Evolutionary conservation across 176 grass and related monocot genomes (phyloP).

Genomic region (Eragrostis curvula): DNA sequence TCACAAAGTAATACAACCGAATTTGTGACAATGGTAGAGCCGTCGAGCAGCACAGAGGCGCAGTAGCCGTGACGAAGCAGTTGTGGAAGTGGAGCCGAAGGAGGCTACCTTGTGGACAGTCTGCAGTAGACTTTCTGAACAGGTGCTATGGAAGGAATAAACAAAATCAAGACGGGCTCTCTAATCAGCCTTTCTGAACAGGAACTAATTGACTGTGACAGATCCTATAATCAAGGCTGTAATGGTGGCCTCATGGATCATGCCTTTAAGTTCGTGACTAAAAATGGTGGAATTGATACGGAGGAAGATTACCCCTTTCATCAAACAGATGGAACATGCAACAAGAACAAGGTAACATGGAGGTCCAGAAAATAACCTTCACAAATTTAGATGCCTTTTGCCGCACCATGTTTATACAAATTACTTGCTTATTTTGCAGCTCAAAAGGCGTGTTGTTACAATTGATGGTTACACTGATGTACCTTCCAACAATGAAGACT

Average conservation of each 20-base stretch:
- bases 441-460: constrained; percentile 78
- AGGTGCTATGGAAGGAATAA: constrained; percentile 98
- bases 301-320: constrained; percentile 88
- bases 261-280: constrained; percentile 77
- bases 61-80: too few relatives aligned
- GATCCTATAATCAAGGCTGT: constrained; percentile 80
- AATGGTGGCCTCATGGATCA: constrained; percentile 92
- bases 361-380: constrained; percentile 15
- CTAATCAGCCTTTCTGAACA: constrained; percentile 92
- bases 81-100: too few relatives aligned
- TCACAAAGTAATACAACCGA: too few relatives aligned
- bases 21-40: too few relatives aligned
- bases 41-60: too few relatives aligned
- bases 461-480: constrained; percentile 91
- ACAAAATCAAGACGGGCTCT: constrained; percentile 81
- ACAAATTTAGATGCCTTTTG: background rate
- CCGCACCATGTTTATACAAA: constrained; percentile 26
- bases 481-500: constrained; percentile 69
- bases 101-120: too few relatives aligned
- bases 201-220: constrained; percentile 87
- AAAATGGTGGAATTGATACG: constrained; percentile 90
- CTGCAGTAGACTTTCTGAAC: too few relatives aligned
- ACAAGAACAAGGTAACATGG: constrained; percentile 76
- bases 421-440: constrained; percentile 48
- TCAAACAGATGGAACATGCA: constrained; percentile 62